Base-by-base conservation (phyloP, 2,329 filamentous ascomycete species). In the Septoria linicola region DNA sequence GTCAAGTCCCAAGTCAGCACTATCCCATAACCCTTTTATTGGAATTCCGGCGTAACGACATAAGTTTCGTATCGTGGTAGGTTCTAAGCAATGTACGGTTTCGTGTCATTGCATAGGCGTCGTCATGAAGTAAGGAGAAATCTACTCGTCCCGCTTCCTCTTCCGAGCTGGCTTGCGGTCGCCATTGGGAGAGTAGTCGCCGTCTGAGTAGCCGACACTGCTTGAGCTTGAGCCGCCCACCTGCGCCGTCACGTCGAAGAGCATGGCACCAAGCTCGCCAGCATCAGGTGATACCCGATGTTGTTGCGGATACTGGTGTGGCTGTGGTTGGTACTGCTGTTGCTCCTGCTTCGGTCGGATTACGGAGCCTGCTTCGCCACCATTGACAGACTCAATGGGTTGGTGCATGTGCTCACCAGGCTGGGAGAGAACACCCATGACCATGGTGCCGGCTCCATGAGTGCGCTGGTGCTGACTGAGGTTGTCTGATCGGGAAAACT, bases 401-500 rank as follows among this genome's bases (percentile, higher is more conserved):
- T 61, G 61, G 41, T 63, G 63, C 61, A 66, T 63, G 51, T 59
- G 55, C 39, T 66, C 62, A 37, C 50, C 55, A 19, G 63, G 61
- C 50, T 66, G 59, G 25, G 65, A 54, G 42, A 95, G 79, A 42
- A 96, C 80, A 65, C 89, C 88, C 86, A 97, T 92, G 66, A 95
- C 85, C 60, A 96, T 88, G 55, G 90, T 88, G 56, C 90, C 89
- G 53, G 85, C 87, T 50, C 90, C 90, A 67, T 99, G 93, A 3
- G 93, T 99, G 58, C 93, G 84, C 59, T 93, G 86, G 70, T 99
- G 93, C 75, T 99, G 93, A 19, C 90, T 88, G 13, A 99, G 82
- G 78, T 99, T 99, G 75, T 99, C 93, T 63, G 89, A 95, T 65
- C 93, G 87, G 16, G 92, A 97, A 76, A 97, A 99, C 79, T 95